These are phyloP conservation scores for Botrytis sinoallii DNA, from an alignment of 2,329 filamentous ascomycete species.

Conservation along the genomic window DNA sequence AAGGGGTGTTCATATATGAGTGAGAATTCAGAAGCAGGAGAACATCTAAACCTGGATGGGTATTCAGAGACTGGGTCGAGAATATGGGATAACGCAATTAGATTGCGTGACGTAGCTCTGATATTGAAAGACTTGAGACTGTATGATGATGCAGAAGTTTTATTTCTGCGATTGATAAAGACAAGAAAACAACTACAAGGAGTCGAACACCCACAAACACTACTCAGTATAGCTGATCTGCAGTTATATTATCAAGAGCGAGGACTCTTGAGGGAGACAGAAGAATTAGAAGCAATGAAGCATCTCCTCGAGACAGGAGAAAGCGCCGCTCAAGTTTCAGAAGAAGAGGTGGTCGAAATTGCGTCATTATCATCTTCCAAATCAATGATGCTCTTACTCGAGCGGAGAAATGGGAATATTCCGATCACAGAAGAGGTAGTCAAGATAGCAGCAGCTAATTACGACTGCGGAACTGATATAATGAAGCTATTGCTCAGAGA, in stretches of 20 bases:
- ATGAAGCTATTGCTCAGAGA: no score
- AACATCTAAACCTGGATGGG: not conserved
- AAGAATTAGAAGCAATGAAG: not conserved
- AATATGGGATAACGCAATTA: not conserved
- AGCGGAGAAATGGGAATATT: rapidly evolving
- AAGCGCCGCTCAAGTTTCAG: rapidly evolving
- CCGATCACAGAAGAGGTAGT: not conserved
- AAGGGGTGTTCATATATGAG: no score
- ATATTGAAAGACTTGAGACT: not conserved
- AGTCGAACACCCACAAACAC: not conserved
- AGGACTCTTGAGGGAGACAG: not conserved
- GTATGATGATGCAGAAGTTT: not conserved
- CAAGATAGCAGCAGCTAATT: rapidly evolving
- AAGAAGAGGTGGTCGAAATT: not conserved
- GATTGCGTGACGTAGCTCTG: not conserved
- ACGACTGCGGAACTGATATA: rapidly evolving
- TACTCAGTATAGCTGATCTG: not conserved
- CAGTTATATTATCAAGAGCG: rapidly evolving
- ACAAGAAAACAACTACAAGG: not conserved
- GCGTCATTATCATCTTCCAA: not conserved
- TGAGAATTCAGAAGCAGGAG: not conserved
- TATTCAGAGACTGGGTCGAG: not conserved
- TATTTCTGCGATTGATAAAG: rapidly evolving
- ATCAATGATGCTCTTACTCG: not conserved
- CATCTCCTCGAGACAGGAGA: not conserved